phyloP scores from a whole-genome alignment of 2,329 filamentous ascomycete genomes.

The Nakataea oryzae region DNA sequence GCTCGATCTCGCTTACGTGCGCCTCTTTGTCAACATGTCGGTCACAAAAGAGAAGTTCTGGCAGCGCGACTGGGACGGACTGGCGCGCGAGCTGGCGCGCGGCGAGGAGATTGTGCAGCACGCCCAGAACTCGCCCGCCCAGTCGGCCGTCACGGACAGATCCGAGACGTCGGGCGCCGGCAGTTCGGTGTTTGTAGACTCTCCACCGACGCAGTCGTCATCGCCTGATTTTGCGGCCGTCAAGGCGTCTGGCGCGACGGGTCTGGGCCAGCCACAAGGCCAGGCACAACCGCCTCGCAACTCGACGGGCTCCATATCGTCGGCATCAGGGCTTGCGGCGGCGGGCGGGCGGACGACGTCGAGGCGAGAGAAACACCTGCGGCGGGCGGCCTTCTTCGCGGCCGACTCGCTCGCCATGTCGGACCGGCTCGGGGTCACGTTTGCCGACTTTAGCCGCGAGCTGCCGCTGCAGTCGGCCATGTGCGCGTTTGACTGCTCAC shows the following conservation, averaged over 20 bases:
- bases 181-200: slow-evolving; percentile 37
- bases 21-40: slow-evolving; percentile 87
- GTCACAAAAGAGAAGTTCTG: slow-evolving; percentile 88
- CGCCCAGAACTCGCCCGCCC: slow-evolving; percentile 42
- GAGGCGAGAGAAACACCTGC: slow-evolving; percentile 74
- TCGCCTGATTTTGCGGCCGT: slow-evolving; percentile 33
- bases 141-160: slow-evolving; percentile 29
- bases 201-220: slow-evolving; percentile 39
- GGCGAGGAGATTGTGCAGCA: slow-evolving; percentile 68
- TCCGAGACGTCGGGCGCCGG: slow-evolving; percentile 32
- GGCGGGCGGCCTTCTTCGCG: slow-evolving; percentile 92
- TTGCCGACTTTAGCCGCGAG: slow-evolving; percentile 76
- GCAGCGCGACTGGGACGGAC: slow-evolving; percentile 85
- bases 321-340: neutral
- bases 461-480: slow-evolving; percentile 83
- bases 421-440: slow-evolving; percentile 75
- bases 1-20: slow-evolving; percentile 82
- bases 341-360: slow-evolving; percentile 36
- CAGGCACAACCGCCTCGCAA: slow-evolving; percentile 13
- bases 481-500: slow-evolving; percentile 88
- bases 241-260: slow-evolving; percentile 20
- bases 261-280: slow-evolving; percentile 13
- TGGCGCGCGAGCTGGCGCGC: slow-evolving; percentile 76
- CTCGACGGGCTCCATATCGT: neutral
- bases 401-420: slow-evolving; percentile 85